phyloP scores from a whole-genome alignment of 2,329 filamentous ascomycete genomes.

The Grosmannia huntii region DNA sequence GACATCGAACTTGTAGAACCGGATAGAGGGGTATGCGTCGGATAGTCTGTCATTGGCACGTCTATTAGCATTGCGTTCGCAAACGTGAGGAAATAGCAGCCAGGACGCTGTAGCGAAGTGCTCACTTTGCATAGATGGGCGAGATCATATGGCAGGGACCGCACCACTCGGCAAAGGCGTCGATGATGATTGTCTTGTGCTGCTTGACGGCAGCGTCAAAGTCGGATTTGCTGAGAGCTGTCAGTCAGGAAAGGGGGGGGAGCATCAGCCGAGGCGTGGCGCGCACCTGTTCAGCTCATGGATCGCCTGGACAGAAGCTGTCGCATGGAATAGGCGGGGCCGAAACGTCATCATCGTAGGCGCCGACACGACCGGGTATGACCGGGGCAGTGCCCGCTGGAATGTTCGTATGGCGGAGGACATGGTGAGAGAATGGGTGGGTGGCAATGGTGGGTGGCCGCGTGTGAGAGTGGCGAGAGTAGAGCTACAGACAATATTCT shows the following conservation, averaged over 20 bases:
- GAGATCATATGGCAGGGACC: slow-evolving; percentile 89
- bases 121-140: slow-evolving; percentile 57
- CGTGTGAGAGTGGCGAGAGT: background rate
- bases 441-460: background rate
- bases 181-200: slow-evolving; percentile 53
- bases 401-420: background rate
- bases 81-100: background rate
- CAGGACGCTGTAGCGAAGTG: background rate
- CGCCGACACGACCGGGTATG: background rate
- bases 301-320: slow-evolving; percentile 8
- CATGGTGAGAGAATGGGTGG: background rate
- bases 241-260: background rate
- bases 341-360: background rate
- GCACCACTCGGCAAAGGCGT: slow-evolving; percentile 86
- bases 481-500: background rate
- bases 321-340: slow-evolving; percentile 9
- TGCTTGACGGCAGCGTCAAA: slow-evolving; percentile 25
- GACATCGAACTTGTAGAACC: slow-evolving; percentile 87
- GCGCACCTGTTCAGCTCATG: slow-evolving; percentile 7
- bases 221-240: slow-evolving; percentile 6
- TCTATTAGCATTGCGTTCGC: background rate
- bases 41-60: slow-evolving; percentile 35
- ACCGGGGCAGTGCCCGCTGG: background rate
- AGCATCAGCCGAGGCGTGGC: background rate
- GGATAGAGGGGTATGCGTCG: slow-evolving; percentile 35